phyloP scores from a whole-genome alignment of 345 rosid species.

The Eucalyptus paniculata region DNA sequence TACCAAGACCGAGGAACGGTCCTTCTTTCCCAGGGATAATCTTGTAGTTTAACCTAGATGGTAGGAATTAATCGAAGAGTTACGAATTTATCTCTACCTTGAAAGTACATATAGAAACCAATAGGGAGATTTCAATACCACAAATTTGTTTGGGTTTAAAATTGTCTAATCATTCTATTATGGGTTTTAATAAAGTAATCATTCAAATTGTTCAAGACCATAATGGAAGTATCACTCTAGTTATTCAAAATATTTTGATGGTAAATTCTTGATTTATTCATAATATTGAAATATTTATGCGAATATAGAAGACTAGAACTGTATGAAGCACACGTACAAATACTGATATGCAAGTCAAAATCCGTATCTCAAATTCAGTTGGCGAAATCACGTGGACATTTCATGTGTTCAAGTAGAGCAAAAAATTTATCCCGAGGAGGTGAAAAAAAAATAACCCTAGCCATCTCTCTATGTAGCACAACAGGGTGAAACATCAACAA shows the following conservation, averaged over 20 bases:
- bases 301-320: neutral
- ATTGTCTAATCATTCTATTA: too few species aligned
- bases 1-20: neutral
- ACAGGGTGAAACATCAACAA: neutral
- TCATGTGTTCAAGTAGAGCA: too few species aligned
- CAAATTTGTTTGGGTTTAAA: too few species aligned
- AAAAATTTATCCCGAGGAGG: neutral
- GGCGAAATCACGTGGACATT: accelerated
- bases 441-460: neutral
- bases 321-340: accelerated
- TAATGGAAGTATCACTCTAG: too few species aligned
- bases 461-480: neutral
- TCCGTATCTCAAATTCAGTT: neutral
- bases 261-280: too few species aligned
- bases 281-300: neutral
- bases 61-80: neutral
- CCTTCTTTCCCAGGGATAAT: neutral
- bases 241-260: too few species aligned
- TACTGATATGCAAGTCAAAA: accelerated
- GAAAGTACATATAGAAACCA: neutral
- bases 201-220: too few species aligned
- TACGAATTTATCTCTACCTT: neutral
- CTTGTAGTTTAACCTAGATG: neutral
- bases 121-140: neutral
- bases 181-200: too few species aligned